Base-by-base conservation (phyloP, 768 basidiomycete genomes). In the Boletus fagicola region DNA sequence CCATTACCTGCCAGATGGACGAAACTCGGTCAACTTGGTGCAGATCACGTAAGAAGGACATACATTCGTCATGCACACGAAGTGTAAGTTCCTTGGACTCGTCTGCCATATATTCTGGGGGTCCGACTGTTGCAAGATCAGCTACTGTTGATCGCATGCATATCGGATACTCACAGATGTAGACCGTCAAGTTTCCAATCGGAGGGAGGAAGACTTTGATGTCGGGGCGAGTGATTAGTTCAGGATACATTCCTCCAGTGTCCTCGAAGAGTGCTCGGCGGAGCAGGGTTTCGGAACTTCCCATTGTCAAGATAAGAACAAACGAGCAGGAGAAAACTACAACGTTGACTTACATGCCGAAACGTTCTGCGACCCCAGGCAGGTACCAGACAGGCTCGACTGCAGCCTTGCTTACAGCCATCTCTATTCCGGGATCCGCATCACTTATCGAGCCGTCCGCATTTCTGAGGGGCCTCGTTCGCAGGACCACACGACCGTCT, bases 361-460 rank as follows among this genome's bases (percentile, higher is more conserved):
- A 93, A n/a, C 96, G 79, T 62, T 92, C 89, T 0, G 96, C 96
- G 2, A 98, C 86, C 12, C 94, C 93, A 44, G 95, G 95, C 1
- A 97, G 76, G 70, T 89, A 92, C 95, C 95, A 98, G 15, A 98
- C 94, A 0, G 95, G 96, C 68, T 98, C 96, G 9, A 98, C 88
- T 0, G 96, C 95, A 0, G 94, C 95, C 75, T 98, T 98, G 69
- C 85, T 87, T n/a, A 89, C 83, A 46, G 77, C 83, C 13, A 98
- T 83, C 76, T 98, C 96, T 18, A 98, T 84, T 7, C 96, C 95
- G 9, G 87, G 84, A 54, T 83, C 79, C 26, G 77, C 81, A 8
- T 76, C 72, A 53, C 80, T 85, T 57, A 67, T 67, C 0, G 79
- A 78, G 13, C 88, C 88, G 65, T 91, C 88, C 20, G 79, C 78